Evolutionary conservation across 257 asterid species (phyloP), one percentile per base, ranked within the genome.

Genomic region (Nicotiana noctiflora): DNA sequence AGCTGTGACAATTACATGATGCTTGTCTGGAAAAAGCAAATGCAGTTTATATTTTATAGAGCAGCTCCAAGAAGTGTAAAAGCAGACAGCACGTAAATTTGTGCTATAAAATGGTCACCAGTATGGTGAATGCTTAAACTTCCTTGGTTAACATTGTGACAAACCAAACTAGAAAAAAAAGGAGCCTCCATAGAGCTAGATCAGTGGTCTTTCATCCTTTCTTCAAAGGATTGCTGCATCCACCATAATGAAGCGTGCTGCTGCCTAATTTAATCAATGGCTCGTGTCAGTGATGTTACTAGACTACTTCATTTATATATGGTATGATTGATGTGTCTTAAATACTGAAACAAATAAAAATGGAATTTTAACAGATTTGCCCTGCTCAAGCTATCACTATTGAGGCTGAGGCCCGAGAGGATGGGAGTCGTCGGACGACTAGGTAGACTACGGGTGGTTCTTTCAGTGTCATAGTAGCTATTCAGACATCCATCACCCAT

Each of bases 381-480:
- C 98, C 98, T 34, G 97, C 98, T 82, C 98, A 93, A 87, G 98
- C 98, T 80, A 95, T 95, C 82, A 93, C 98, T 15, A 95, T 95
- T 29, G 98, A 95, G 88, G 98, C 98, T 37, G 98, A 93, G 92
- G 98, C 80, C 55, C 92, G 98, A 80, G 98, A 95, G 86, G 98
- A 95, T 88, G 98, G 98, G 81, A 93, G 98, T 87, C 92, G 98
- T 81, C 86, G 98, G 67, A 95, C 98, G 65, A 95, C 98, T n/a
- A 91, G 98, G 98, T 88, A 84, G 44, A 56, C 18, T 6, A 44
- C 32, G 29, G 29, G 46, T 40, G 17, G 52, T 56, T 14, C 32
- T 34, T 14, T 8, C 61, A 56, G 3, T 72, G 32, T 51, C 75
- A 23, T 29, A 79, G 55, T 53, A n/a, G 27, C 19, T 61, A 40